These are phyloP conservation scores for Yarrowia galli DNA, from an alignment of 1,139 yeast species.

Conservation along the genomic window DNA sequence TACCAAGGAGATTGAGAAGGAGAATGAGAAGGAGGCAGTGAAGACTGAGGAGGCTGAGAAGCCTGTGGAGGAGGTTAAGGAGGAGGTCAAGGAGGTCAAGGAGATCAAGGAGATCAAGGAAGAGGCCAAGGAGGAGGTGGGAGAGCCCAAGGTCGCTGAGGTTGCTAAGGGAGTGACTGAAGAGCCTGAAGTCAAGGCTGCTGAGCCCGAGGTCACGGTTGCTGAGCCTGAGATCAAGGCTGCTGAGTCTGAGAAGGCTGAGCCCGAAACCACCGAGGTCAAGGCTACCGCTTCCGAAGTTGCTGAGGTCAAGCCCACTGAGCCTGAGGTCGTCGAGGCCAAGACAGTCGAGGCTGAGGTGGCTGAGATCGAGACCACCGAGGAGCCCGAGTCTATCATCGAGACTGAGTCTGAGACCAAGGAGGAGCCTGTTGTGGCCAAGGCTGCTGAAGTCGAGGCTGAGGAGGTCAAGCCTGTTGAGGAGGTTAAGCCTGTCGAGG, in stretches of 20 bases:
- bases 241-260: background rate
- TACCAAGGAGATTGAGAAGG: background rate
- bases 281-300: background rate
- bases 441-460: background rate
- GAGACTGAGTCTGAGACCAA: too few relatives aligned
- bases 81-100: background rate
- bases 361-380: background rate
- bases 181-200: background rate
- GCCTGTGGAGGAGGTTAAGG: background rate
- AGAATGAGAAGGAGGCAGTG: background rate
- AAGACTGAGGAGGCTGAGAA: background rate
- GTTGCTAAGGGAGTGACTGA: background rate
- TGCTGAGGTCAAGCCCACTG: too few relatives aligned
- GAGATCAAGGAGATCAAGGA: background rate
- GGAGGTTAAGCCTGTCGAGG: background rate
- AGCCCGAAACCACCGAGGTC: background rate
- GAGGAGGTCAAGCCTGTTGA: background rate
- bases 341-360: background rate
- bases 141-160: background rate
- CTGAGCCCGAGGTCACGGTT: background rate
- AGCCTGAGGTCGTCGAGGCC: background rate
- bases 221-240: background rate
- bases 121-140: background rate
- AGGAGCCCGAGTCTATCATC: too few relatives aligned
- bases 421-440: too few relatives aligned